These are phyloP conservation scores for Fusarium duplospermum DNA, from an alignment of 2,329 filamentous ascomycete genomes.

Conservation along the genomic window DNA sequence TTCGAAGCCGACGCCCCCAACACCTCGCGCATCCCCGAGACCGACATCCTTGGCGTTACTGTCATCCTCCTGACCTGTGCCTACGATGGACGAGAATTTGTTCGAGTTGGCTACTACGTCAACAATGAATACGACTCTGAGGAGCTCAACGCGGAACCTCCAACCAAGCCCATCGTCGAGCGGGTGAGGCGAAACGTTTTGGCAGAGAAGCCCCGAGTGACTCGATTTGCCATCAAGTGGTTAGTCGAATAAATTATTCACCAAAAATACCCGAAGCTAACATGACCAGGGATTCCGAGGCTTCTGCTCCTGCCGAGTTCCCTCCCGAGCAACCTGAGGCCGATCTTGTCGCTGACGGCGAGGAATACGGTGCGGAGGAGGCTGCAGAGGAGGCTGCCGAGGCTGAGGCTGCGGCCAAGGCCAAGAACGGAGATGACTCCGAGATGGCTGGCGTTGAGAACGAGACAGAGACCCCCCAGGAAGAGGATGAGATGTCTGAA, in stretches of 20 bases:
- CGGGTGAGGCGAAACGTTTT: slow-evolving; percentile 92
- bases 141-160: slow-evolving; percentile 88
- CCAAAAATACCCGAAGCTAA: not conserved
- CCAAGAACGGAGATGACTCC: slow-evolving; percentile 70
- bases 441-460: slow-evolving; percentile 80
- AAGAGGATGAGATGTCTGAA: slow-evolving; percentile 77
- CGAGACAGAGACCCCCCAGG: slow-evolving; percentile 57
- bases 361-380: slow-evolving; percentile 92
- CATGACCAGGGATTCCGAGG: slow-evolving; percentile 87
- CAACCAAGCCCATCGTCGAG: slow-evolving; percentile 91
- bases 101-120: slow-evolving; percentile 98
- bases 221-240: slow-evolving; percentile 99
- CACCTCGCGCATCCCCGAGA: slow-evolving; percentile 89
- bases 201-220: slow-evolving; percentile 96
- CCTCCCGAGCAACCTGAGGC: slow-evolving; percentile 98
- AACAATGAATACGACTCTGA: slow-evolving; percentile 99
- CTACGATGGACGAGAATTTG: slow-evolving; percentile 96
- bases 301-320: slow-evolving; percentile 93
- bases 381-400: slow-evolving; percentile 76
- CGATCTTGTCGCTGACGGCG: slow-evolving; percentile 85
- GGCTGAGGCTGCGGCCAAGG: slow-evolving; percentile 60
- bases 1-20: slow-evolving; percentile 96
- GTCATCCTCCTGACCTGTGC: slow-evolving; percentile 96
- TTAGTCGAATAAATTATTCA: slow-evolving; percentile 57
- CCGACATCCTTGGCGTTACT: slow-evolving; percentile 95